Base-by-base conservation (phyloP, 2,329 filamentous ascomycete genomes). In the Cercospora brassicicola region DNA sequence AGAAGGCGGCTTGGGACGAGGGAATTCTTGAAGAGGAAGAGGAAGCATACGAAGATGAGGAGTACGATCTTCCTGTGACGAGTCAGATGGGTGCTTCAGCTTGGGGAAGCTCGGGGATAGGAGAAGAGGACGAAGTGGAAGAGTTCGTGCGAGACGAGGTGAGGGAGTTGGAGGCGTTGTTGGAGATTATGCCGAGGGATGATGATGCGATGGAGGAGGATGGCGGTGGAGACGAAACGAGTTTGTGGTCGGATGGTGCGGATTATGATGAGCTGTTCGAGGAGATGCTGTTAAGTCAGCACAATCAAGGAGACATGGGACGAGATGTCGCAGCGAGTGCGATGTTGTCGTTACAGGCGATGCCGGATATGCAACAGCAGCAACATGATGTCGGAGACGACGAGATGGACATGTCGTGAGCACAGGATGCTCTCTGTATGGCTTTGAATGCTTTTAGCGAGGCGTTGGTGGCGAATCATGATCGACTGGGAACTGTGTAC, bases 241-340 rank as follows among this genome's bases (percentile, higher is more conserved):
- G 69, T 76, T 76, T 71, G 79, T 81, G 82, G n/a, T 85, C 84
- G 71, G 86, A 88, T 69, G 86, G 87, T n/a, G 84, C 85, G 39
- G 87, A 88, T 69, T 89, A 88, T 73, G 86, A 89, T 73, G 80
- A 81, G 69, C 80, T 89, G 7, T 89, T 97, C 76, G 86, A 87
- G 81, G 88, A 92, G 72, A 76, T 91, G 20, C 13, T 42, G 55
- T 78, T 88, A 61, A 82, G 85, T n/a, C 79, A 84, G 68, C 81
- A 84, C 2, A 23, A 55, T 8, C 48, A 55, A 55, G 23, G 13
- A 10, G 23, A 15, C 9, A 23, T 6, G 59, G 75, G 57, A 9
- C 66, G 71, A 62, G 62, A 60, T 4, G 36, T 36, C 18, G 36
- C 42, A 13, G 62, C 23, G 8, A 45, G 48, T 30, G 53, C 62